These are phyloP conservation scores for Striga asiatica DNA, from an alignment of 257 asterid species.

Conservation along the genomic window DNA sequence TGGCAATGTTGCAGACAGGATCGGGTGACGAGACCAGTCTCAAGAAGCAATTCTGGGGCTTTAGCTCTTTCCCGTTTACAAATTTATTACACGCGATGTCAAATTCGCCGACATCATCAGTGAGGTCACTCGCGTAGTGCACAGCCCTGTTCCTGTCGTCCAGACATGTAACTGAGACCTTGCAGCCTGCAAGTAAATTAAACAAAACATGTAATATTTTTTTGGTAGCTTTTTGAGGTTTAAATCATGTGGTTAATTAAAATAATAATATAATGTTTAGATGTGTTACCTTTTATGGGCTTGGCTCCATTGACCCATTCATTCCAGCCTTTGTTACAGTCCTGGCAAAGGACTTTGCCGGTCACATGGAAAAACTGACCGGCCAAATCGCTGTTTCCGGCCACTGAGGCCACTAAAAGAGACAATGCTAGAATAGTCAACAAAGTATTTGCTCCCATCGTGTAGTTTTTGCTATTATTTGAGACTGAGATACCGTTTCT, in stretches of 20 bases:
- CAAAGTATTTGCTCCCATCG: slow-evolving; percentile 23
- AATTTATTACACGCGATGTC: slow-evolving; percentile 35
- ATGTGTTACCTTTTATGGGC: slow-evolving; percentile 75
- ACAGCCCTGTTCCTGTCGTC: slow-evolving; percentile 59
- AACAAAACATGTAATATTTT: no score
- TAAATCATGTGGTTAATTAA: background rate
- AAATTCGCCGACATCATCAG: slow-evolving; percentile 51
- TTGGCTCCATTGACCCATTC: slow-evolving; percentile 67
- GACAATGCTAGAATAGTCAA: slow-evolving; percentile 11
- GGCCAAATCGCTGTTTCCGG: slow-evolving; percentile 12
- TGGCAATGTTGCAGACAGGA: slow-evolving; percentile 68
- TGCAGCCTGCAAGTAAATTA: slow-evolving; percentile 37
- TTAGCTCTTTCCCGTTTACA: slow-evolving; percentile 34
- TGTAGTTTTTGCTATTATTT: background rate
- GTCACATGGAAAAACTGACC: slow-evolving; percentile 39
- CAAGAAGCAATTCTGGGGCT: slow-evolving; percentile 49
- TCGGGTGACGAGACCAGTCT: slow-evolving; percentile 81
- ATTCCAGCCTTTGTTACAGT: slow-evolving; percentile 57
- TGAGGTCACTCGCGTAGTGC: slow-evolving; percentile 62
- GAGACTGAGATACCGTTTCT: background rate
- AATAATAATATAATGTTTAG: no score
- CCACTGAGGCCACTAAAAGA: background rate
- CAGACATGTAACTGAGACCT: slow-evolving; percentile 61
- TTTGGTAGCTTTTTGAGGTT: no score
- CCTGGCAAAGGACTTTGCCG: slow-evolving; percentile 83